Conservation (phyloP, 2,329 filamentous ascomycete genomes). For the Penicillium italicum region DNA sequence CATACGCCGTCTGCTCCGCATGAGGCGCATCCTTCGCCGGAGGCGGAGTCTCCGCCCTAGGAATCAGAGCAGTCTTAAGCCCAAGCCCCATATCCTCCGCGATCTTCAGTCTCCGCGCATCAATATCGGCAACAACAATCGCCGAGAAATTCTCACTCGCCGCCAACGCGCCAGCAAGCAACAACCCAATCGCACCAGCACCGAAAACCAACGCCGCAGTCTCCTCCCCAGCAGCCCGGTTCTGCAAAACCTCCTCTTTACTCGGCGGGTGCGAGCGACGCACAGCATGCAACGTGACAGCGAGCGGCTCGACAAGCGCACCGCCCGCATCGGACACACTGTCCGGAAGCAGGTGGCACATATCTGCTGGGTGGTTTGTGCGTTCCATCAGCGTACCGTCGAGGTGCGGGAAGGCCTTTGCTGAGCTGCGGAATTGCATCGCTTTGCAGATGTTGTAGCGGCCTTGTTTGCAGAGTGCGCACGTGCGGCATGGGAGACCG, state of each 20-base stretch:
- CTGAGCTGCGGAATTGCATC: constrained; percentile 57
- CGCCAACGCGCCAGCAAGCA: constrained; percentile 57
- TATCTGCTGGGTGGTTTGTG: constrained; percentile 59
- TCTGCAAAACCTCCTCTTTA: constrained; percentile 35
- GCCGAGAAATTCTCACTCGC: constrained; percentile 52
- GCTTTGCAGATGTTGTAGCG: constrained; percentile 61
- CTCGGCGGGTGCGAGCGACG: constrained; percentile 51
- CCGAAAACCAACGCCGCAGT: constrained; percentile 57
- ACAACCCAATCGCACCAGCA: constrained; percentile 58
- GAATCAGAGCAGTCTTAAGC: constrained; percentile 39
- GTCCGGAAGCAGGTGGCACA: constrained; percentile 58
- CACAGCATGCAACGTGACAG: constrained; percentile 59
- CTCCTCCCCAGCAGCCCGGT: constrained; percentile 38
- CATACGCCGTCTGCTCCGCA: constrained; percentile 33
- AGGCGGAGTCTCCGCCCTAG: constrained; percentile 30
- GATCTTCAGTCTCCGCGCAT: constrained; percentile 54
- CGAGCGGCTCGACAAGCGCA: constrained; percentile 58
- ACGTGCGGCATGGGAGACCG: constrained; percentile 72
- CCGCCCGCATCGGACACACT: constrained; percentile 54
- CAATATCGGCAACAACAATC: constrained; percentile 61
- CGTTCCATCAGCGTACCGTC: constrained; percentile 62
- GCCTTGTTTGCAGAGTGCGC: constrained; percentile 53
- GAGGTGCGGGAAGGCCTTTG: constrained; percentile 59
- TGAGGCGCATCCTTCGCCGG: constrained; percentile 32
- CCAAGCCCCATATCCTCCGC: constrained; percentile 42